Conservation (phyloP, 345 rosid genomes). For the Ricinus communis region DNA sequence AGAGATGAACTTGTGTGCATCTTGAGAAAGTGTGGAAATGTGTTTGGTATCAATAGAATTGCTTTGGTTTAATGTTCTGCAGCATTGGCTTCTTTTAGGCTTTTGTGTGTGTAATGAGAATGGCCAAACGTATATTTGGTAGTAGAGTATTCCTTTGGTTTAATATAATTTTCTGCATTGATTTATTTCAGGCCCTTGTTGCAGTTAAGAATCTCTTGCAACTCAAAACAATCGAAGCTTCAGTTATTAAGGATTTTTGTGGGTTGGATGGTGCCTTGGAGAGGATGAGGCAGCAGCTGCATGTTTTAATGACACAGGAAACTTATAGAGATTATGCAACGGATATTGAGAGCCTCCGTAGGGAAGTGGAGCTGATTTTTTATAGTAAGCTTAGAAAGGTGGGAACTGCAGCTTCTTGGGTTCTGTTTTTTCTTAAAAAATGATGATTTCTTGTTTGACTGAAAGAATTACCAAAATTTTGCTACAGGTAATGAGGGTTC, state of each 20-base stretch:
- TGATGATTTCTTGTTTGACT: not conserved
- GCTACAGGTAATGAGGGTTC: slow-evolving; percentile 21
- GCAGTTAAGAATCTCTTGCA: slow-evolving; percentile 76
- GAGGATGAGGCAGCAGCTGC: slow-evolving; percentile 63
- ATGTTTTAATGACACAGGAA: slow-evolving; percentile 58
- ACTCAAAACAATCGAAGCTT: slow-evolving; percentile 57
- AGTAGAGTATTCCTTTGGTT: slow-evolving; percentile 1
- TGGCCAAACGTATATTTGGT: not conserved
- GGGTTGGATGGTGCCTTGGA: slow-evolving; percentile 62
- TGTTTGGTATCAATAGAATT: not conserved
- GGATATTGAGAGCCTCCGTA: slow-evolving; percentile 67
- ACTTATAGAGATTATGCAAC: slow-evolving; percentile 56
- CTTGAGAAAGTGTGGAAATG: not conserved
- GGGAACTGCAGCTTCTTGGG: slow-evolving; percentile 20
- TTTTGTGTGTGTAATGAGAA: not conserved
- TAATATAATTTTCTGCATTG: not conserved
- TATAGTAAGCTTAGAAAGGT: slow-evolving; percentile 55
- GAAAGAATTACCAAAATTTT: slow-evolving; percentile 4
- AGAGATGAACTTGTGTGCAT: not conserved
- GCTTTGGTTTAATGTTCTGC: not conserved
- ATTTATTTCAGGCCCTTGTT: slow-evolving; percentile 59
- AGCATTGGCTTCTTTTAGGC: not conserved
- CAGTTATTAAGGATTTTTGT: slow-evolving; percentile 64
- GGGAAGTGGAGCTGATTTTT: slow-evolving; percentile 66
- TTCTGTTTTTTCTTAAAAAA: not conserved